These are phyloP conservation scores for Paraurostyla sp. DNA, from an alignment of 73 alveolate species.

Conservation along the genomic window DNA sequence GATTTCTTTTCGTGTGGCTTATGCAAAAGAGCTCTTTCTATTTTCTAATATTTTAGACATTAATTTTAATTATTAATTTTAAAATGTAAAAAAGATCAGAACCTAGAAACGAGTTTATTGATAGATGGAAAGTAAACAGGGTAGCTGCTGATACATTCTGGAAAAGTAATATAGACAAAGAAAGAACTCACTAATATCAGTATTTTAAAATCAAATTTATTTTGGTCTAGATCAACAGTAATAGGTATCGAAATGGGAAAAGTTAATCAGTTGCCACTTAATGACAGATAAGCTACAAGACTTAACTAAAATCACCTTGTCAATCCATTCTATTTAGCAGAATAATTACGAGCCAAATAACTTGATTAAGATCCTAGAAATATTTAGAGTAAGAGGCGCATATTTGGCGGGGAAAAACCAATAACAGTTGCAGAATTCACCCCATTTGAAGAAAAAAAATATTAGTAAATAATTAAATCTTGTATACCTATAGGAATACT, in stretches of 20 bases:
- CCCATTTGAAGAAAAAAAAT: conserved; percentile 19
- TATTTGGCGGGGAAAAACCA: conserved; percentile 33
- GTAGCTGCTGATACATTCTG: conserved; percentile 23
- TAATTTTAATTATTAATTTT: neutral
- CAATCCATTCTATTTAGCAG: conserved; percentile 28
- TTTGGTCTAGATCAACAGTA: neutral
- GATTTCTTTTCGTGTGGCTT: conserved; percentile 3
- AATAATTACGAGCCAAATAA: neutral
- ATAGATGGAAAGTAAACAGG: neutral
- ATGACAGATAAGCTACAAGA: conserved; percentile 32
- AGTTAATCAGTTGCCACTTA: conserved; percentile 27
- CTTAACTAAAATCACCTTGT: conserved; percentile 5
- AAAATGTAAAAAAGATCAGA: neutral
- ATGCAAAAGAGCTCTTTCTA: neutral
- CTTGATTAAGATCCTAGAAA: neutral
- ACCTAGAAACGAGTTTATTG: neutral
- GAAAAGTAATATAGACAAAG: conserved; percentile 24
- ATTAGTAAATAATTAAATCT: neutral
- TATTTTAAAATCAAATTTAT: neutral
- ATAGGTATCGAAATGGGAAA: conserved; percentile 30
- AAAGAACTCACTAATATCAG: conserved; percentile 1
- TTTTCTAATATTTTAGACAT: conserved; percentile 25
- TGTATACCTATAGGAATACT: neutral
- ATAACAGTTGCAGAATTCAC: neutral
- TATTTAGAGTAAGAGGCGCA: neutral